Evolutionary conservation across 2,329 filamentous ascomycete genomes (phyloP), one percentile per base, ranked within the genome.

Genomic region (Stagonosporopsis cucurbitacearum): DNA sequence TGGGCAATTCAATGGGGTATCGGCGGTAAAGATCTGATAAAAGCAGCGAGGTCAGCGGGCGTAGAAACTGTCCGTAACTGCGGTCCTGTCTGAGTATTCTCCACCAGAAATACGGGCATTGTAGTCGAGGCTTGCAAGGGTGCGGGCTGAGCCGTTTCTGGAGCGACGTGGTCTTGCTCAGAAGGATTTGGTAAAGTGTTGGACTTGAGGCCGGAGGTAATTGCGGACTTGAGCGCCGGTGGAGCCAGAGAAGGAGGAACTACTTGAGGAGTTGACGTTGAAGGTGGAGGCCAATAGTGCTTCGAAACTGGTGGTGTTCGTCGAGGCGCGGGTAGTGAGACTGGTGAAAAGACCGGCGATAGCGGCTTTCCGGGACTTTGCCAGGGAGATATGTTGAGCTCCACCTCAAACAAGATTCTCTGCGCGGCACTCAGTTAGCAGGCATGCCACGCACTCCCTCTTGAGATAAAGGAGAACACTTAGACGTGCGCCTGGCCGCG

Each of bases 401-500:
- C 35, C 19, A 57, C 40, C 15, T 57, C 49, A 45, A 57, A 53
- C 28, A 57, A 22, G 12, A 49, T 30, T 13, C 50, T 57, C 49
- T 53, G 35, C n/a, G 25, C 12, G 37, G 19, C 25, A 9, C 4
- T 45, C 19, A 37, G 49, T 57, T 25, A 57, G 54, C 45, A 19
- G 11, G 39, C 35, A 50, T 42, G 26, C 28, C 37, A 23, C 45
- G 7, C 36, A 50, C 22, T 39, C 39, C 49, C 49, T 45, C 56
- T n/a, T 43, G 12, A 30, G 26, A 0, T 15, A 17, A 32, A 43
- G 42, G 36, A 36, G 55, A 25, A 17, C 43, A 59, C 53, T 57
- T 68, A 69, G 56, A 64, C 64, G 55, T 69, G 68, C 63, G 54
- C 53, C 15, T 25, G n/a, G 7, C 53, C 64, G 22, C 62, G 57